Evolutionary conservation across 768 basidiomycete species (phyloP), one percentile per base, ranked within the genome.

Genomic region (Gymnopilus junonius): DNA sequence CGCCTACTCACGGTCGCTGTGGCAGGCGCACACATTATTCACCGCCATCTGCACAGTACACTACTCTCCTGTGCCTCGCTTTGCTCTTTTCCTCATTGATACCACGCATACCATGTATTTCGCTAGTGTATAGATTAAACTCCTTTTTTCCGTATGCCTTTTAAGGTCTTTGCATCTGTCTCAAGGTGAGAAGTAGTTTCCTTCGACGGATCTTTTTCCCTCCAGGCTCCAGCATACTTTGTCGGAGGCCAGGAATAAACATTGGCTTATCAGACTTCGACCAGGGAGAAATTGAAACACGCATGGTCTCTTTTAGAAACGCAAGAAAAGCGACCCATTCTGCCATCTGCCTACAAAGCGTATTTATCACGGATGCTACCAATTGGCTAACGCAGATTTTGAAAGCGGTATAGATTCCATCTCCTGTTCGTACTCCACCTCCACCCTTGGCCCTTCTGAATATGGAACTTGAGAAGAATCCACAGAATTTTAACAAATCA

Each of bases 361-460:
- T n/a, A 20, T 17, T n/a, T 17, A 48, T 51, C 59, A n/a, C n/a
- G 17, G 8, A 46, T 46, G 55, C 68, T 83, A 88, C 86, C 86
- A 87, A 66, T 81, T 82, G 43, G 83, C 80, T 65, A 86, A 72
- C 14, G 77, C 77, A 42, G 83, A 83, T 66, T 81, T 83, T 37
- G 80, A 80, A 46, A 87, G 76, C 42, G 85, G 85, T 55, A 86
- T 73, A 66, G 83, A 88, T 72, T 91, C 94, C 76, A 91, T 82
- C 79, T 97, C 96, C 74, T 93, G 87, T 75, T 99, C 96, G 87
- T 97, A 97, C 76, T 98, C 97, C 70, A 99, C 90, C 74, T 98
- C 94, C 71, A 99, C 90, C 66, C 90, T 83, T 14, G 94, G 90
- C 20, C 89, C 92, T 70, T 83, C 89, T 90, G 74, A 42, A 55